Evolutionary conservation across 495 filamentous ascomycete species (phyloP).

Genomic region (Xylaria venustula): DNA sequence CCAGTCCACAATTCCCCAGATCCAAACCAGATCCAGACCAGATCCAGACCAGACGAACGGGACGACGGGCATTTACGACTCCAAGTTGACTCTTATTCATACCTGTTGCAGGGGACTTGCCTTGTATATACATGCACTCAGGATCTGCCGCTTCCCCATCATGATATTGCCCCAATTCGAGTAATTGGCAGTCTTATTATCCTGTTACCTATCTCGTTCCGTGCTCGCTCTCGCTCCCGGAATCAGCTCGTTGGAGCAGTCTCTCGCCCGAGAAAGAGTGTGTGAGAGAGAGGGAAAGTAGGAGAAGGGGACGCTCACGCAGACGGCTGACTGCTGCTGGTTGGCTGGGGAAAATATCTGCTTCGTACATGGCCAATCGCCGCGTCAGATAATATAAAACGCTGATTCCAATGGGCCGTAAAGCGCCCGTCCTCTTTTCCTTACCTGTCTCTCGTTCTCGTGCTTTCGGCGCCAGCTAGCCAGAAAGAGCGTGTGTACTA

Average conservation of each 20-base stretch:
- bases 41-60: too few species aligned
- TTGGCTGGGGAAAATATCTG: not conserved
- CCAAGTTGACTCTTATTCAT: too few species aligned
- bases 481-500: too few species aligned
- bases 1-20: not conserved
- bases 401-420: conserved; percentile 16
- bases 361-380: not conserved
- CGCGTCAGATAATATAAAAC: not conserved
- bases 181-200: not conserved
- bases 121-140: not conserved
- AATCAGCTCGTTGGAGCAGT: not conserved
- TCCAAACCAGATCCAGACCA: too few species aligned
- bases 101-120: too few species aligned
- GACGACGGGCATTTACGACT: too few species aligned
- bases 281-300: too few species aligned
- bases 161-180: not conserved
- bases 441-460: conserved; percentile 7
- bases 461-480: conserved; percentile 3
- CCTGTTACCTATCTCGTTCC: not conserved
- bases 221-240: not conserved
- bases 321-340: not conserved
- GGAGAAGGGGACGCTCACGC: too few species aligned
- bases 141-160: not conserved
- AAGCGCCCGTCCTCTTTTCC: conserved; percentile 6
- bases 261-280: not conserved